phyloP scores from a whole-genome alignment of 2,329 filamentous ascomycete genomes.

The Colletotrichum somersetense region DNA sequence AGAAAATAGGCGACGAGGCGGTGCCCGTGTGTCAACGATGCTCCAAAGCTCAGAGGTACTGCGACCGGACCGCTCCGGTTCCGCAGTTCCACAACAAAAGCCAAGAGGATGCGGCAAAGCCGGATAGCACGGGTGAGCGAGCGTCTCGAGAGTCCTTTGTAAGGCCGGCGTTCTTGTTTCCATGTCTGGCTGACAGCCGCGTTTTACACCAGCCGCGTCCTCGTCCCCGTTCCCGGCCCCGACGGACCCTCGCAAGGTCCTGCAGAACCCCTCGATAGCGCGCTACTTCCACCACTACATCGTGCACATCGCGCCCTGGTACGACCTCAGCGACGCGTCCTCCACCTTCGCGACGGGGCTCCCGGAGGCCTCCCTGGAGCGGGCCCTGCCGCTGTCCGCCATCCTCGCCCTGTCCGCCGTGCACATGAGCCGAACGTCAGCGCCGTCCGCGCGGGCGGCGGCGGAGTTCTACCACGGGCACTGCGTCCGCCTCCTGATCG shows the following conservation, averaged over 20 bases:
- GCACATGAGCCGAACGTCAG: constrained; percentile 52
- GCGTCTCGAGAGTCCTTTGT: background rate
- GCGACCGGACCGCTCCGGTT: constrained; percentile 49
- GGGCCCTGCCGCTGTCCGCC: constrained; percentile 58
- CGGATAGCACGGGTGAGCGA: background rate
- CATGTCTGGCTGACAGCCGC: background rate
- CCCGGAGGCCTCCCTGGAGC: constrained; percentile 53
- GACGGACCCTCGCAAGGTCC: constrained; percentile 46
- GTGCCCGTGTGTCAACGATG: constrained; percentile 52
- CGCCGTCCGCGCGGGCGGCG: constrained; percentile 44
- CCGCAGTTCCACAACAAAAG: constrained; percentile 1
- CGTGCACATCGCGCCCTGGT: constrained; percentile 57
- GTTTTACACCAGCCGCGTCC: background rate
- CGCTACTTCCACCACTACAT: constrained; percentile 57
- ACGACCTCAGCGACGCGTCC: constrained; percentile 58
- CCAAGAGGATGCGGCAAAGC: background rate
- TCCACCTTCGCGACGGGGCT: constrained; percentile 53
- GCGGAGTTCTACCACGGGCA: constrained; percentile 57
- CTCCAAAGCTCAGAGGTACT: constrained; percentile 49
- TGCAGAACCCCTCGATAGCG: constrained; percentile 50
- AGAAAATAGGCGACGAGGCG: constrained; percentile 48
- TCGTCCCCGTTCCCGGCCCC: constrained; percentile 16
- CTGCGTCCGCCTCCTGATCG: constrained; percentile 56
- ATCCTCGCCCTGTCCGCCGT: constrained; percentile 60
- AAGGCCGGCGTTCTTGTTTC: fast-evolving